Conservation (phyloP, 106 monocot species). For the Allium cepa region DNA sequence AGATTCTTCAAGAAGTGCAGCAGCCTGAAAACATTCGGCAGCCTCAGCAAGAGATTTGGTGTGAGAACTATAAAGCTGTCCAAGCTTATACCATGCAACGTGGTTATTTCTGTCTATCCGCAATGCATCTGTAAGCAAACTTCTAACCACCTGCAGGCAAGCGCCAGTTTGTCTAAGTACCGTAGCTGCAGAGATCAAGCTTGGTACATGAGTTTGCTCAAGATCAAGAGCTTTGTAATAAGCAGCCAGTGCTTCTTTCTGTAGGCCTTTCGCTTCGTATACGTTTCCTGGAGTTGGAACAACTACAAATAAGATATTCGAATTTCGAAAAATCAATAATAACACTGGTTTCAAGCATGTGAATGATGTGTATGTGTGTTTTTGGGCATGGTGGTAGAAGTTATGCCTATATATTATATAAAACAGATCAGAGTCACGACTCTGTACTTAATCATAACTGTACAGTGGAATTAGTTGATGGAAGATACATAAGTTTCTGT, state of each 20-base stretch:
- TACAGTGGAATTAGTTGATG: too few species aligned
- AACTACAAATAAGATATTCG: too few species aligned
- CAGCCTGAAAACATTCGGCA: conserved; percentile 87
- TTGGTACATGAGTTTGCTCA: conserved; percentile 67
- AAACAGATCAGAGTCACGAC: too few species aligned
- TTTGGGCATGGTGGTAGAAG: too few species aligned
- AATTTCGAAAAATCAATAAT: too few species aligned
- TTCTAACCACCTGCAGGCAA: conserved; percentile 31
- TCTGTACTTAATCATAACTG: too few species aligned
- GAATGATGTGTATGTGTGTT: too few species aligned
- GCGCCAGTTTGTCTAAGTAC: conserved; percentile 51
- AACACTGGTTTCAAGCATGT: too few species aligned
- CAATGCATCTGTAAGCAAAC: conserved; percentile 77
- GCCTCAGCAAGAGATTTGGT: conserved; percentile 45
- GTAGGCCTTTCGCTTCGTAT: conserved; percentile 58
- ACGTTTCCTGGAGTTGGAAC: conserved; percentile 38
- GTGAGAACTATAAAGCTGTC: conserved; percentile 48
- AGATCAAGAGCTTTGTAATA: conserved; percentile 66
- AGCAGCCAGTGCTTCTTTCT: conserved; percentile 53
- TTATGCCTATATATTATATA: too few species aligned
- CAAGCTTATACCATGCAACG: conserved; percentile 78
- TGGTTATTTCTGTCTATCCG: conserved; percentile 68
- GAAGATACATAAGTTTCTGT: too few species aligned
- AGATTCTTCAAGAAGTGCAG: conserved; percentile 76
- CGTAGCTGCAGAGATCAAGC: conserved; percentile 61